Evolutionary conservation across 2,329 filamentous ascomycete species (phyloP).

Genomic region (Stromatinia cepivora): DNA sequence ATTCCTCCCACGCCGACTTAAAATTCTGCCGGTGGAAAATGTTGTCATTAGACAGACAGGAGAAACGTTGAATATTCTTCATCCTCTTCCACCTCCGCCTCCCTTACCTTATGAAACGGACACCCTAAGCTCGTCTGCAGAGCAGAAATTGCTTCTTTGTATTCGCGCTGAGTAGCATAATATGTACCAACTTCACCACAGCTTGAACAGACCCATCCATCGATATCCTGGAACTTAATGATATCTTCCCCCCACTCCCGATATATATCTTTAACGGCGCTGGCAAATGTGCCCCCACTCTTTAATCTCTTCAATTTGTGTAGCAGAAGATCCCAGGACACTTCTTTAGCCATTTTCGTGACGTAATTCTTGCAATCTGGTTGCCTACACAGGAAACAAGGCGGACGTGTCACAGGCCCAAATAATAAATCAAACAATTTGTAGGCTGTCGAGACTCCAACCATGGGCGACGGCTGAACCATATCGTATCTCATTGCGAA

Average conservation of each 20-base stretch:
- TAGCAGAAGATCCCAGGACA: neutral
- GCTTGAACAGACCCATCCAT: neutral
- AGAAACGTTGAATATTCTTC: neutral
- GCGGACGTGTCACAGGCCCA: neutral
- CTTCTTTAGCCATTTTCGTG: neutral
- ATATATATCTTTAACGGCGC: neutral
- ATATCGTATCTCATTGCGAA: neutral
- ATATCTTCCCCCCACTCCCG: neutral
- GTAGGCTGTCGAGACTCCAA: neutral
- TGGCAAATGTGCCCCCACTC: fast-evolving
- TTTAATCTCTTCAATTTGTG: neutral
- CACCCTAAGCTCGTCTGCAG: too few relatives aligned
- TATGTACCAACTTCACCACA: neutral
- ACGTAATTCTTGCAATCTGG: fast-evolving
- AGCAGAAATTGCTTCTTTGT: neutral
- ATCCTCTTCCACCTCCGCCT: neutral
- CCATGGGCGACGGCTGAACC: too few relatives aligned
- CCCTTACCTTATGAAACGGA: neutral
- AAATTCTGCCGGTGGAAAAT: fast-evolving
- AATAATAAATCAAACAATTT: neutral
- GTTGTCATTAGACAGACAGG: neutral
- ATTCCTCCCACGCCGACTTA: neutral
- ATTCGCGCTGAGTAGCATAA: neutral
- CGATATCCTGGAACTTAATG: neutral
- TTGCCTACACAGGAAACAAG: neutral